Conservation (phyloP, 2,329 filamentous ascomycete species). For the Penicillium glabrum region DNA sequence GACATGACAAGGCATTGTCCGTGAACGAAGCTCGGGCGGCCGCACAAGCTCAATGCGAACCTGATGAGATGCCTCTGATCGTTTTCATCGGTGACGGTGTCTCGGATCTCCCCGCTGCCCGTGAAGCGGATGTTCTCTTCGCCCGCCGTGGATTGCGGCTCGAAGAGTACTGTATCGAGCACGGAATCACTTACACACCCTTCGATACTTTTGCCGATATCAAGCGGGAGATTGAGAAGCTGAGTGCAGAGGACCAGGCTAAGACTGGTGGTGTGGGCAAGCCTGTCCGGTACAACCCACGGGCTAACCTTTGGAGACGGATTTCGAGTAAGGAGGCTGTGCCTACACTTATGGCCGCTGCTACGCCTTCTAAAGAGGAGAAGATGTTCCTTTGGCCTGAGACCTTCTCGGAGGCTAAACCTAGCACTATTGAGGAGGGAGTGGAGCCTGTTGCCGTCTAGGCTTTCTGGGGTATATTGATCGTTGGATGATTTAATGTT, state of each 20-base stretch:
- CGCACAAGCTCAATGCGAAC: slow-evolving; percentile 56
- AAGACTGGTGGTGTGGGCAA: slow-evolving; percentile 61
- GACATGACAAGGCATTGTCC: slow-evolving; percentile 67
- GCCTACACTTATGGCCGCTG: slow-evolving; percentile 48
- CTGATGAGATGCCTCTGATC: slow-evolving; percentile 64
- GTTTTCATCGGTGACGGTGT: slow-evolving; percentile 71
- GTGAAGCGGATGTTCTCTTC: slow-evolving; percentile 67
- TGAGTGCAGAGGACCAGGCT: slow-evolving; percentile 60
- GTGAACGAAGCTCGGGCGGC: slow-evolving; percentile 61
- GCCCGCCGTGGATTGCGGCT: slow-evolving; percentile 63
- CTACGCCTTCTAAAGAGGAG: slow-evolving; percentile 58
- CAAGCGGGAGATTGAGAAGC: slow-evolving; percentile 58
- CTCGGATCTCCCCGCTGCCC: slow-evolving; percentile 64
- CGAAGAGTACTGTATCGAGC: slow-evolving; percentile 66
- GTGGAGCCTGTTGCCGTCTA: background rate
- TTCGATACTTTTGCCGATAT: slow-evolving; percentile 69
- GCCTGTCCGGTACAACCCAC: slow-evolving; percentile 64
- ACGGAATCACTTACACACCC: slow-evolving; percentile 59
- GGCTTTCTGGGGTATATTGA: no score
- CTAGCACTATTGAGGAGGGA: slow-evolving; percentile 20
- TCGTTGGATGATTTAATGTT: background rate
- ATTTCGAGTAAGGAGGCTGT: slow-evolving; percentile 59
- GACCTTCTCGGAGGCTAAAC: slow-evolving; percentile 51
- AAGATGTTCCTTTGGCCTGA: slow-evolving; percentile 65
- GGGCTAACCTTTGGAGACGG: slow-evolving; percentile 67